These are phyloP conservation scores for Geopyxis carbonaria DNA, from an alignment of 495 filamentous ascomycete species.

Conservation along the genomic window DNA sequence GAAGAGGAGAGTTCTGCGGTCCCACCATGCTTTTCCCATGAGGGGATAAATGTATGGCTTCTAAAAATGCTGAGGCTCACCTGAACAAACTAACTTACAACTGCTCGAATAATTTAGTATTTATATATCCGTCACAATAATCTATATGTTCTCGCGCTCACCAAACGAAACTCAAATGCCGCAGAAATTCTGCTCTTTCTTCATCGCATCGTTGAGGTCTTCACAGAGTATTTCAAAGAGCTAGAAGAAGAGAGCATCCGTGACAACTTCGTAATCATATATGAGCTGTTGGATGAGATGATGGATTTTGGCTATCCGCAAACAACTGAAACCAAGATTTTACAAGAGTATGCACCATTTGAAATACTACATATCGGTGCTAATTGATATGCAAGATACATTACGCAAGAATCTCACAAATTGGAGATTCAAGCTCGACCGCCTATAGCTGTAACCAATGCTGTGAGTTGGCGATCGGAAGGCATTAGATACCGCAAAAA, in stretches of 20 bases:
- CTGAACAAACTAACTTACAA: too few species aligned
- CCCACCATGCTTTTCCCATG: slow-evolving; percentile 94
- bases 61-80: slow-evolving; percentile 3
- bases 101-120: too few species aligned
- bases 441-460: slow-evolving; percentile 98
- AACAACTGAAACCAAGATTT: slow-evolving; percentile 96
- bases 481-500: slow-evolving; percentile 98
- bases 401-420: slow-evolving; percentile 98
- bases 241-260: slow-evolving; percentile 98
- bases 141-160: slow-evolving; percentile 94
- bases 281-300: slow-evolving; percentile 98
- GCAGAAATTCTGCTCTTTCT: slow-evolving; percentile 96
- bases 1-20: slow-evolving; percentile 98
- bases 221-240: slow-evolving; percentile 99
- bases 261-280: slow-evolving; percentile 99
- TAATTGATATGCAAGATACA: slow-evolving; percentile 46
- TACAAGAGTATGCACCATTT: slow-evolving; percentile 54
- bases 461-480: slow-evolving; percentile 94
- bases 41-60: slow-evolving; percentile 80
- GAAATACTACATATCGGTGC: slow-evolving; percentile 2
- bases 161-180: slow-evolving; percentile 97
- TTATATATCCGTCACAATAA: slow-evolving; percentile 99
- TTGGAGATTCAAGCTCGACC: slow-evolving; percentile 95
- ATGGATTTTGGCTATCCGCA: slow-evolving; percentile 99
- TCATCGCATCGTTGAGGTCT: slow-evolving; percentile 95